Percentiles rank a stretch among this genome's conserved stretches.
Evolutionary conservation across 164 flowering plant species (phyloP).

Genomic region (Stephania japonica): DNA sequence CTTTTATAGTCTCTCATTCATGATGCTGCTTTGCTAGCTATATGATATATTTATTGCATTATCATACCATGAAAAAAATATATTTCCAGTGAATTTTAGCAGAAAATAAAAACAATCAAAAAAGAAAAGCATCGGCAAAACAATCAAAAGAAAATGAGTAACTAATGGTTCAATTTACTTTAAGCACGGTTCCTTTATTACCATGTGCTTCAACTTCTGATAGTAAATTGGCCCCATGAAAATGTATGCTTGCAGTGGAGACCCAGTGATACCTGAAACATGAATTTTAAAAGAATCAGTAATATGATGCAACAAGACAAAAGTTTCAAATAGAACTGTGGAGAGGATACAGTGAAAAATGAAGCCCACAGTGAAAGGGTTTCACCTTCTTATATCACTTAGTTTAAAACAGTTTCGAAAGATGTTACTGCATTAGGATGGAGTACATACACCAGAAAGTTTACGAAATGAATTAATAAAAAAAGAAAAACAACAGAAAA

Average conservation of each 20-base stretch:
- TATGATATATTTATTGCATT: no score
- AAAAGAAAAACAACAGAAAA: background rate
- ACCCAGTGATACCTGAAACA: slow-evolving; percentile 75
- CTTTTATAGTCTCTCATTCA: no score
- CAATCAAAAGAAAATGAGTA: no score
- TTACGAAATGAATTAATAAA: background rate
- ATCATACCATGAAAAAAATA: no score
- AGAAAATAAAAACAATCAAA: no score
- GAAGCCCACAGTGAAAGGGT: no score
- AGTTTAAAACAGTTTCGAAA: background rate
- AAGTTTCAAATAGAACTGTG: background rate
- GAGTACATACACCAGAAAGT: background rate
- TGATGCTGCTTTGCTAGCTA: no score
- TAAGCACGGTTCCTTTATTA: slow-evolving; percentile 20
- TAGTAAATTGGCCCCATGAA: slow-evolving; percentile 99
- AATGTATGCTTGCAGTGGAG: slow-evolving; percentile 83
- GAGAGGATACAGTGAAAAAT: background rate
- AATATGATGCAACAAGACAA: background rate
- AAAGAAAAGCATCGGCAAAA: no score
- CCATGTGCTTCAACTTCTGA: slow-evolving; percentile 97
- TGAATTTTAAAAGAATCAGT: background rate
- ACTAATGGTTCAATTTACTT: background rate
- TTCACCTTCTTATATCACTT: background rate
- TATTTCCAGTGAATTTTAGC: no score
- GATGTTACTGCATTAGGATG: background rate